Evolutionary conservation across 2,329 filamentous ascomycete genomes (phyloP), one percentile per base, ranked within the genome.

Genomic region (Cadophora sp.): DNA sequence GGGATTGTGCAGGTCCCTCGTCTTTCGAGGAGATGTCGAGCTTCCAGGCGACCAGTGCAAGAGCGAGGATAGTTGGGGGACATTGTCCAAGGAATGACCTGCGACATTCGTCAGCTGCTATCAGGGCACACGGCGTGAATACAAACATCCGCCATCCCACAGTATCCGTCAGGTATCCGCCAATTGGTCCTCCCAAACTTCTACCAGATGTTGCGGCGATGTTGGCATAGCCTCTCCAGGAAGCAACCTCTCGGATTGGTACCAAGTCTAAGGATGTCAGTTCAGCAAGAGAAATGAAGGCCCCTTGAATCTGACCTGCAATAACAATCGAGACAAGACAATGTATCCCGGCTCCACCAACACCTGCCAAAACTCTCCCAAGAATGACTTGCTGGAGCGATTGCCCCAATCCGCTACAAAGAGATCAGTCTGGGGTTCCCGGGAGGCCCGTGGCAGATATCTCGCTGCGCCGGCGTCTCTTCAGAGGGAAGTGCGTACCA

Each of bases 121-220:
- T 31, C 1, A 34, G n/a, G 1, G 59, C 4, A 4, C 4, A 50
- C 29, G 22, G 14, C 8, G 3, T 26, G 56, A 9, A 37, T 3
- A 75, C 79, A 70, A 71, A 87, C 88, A 88, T 90, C 77, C 89
- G 80, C 89, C 89, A 92, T 19, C 89, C 89, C 14, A 91, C 82
- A 0, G 84, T 83, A 70, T 91, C 87, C 0, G 87, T 85, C 1
- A 91, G 77, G 3, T 69, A 72, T 1, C 89, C 89, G 0, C 89
- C 89, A 0, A 90, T 66, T 3, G 85, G 85, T 0, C 84, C 85
- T 1, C 85, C 85, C 0, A 86, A 73, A 55, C 83, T 85, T 43
- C 85, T 79, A 1, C 84, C 85, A 1, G 81, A 79, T 0, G 85
- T 86, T 12, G 83, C 81, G 12, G 83, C 81, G 0, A 87, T 79